Evolutionary conservation across 768 basidiomycete species (phyloP).

Genomic region (Coprinellus micaceus): DNA sequence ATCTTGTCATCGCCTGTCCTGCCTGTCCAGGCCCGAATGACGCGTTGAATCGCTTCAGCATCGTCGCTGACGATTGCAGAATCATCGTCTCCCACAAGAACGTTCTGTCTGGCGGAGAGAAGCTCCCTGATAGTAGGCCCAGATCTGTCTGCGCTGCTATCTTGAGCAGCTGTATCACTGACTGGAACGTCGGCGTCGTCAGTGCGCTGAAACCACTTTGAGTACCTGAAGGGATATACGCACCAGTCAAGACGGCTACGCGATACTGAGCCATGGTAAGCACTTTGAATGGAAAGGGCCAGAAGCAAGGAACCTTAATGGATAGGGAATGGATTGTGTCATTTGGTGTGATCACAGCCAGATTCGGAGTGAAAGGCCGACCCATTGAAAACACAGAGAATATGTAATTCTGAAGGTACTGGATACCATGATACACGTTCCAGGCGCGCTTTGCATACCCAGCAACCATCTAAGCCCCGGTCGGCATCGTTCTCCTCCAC

Average conservation of each 20-base stretch:
- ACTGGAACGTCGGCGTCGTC: slow-evolving; percentile 43
- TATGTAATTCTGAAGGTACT: too few species aligned
- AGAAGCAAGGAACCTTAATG: too few species aligned
- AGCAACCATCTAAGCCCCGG: too few species aligned
- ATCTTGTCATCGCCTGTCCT: slow-evolving; percentile 32
- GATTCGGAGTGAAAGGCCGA: too few species aligned
- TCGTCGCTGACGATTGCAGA: slow-evolving; percentile 66
- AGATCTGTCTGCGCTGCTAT: slow-evolving; percentile 53
- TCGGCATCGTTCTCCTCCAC: too few species aligned
- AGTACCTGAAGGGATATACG: background rate
- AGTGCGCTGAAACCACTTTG: background rate
- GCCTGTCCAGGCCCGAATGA: slow-evolving; percentile 44
- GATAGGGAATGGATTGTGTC: too few species aligned
- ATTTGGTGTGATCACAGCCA: too few species aligned
- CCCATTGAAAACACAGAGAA: too few species aligned
- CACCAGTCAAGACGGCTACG: background rate
- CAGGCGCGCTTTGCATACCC: too few species aligned
- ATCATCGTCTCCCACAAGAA: slow-evolving; percentile 22
- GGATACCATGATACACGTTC: too few species aligned
- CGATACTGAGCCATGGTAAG: background rate
- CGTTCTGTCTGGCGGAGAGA: slow-evolving; percentile 26
- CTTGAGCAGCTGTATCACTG: slow-evolving; percentile 64
- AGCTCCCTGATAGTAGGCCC: slow-evolving; percentile 60
- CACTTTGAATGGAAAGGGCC: too few species aligned
- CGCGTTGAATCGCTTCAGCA: slow-evolving; percentile 41